Evolutionary conservation across 208 protist species (phyloP).

Genomic region (Acanthamoeba healyi): DNA sequence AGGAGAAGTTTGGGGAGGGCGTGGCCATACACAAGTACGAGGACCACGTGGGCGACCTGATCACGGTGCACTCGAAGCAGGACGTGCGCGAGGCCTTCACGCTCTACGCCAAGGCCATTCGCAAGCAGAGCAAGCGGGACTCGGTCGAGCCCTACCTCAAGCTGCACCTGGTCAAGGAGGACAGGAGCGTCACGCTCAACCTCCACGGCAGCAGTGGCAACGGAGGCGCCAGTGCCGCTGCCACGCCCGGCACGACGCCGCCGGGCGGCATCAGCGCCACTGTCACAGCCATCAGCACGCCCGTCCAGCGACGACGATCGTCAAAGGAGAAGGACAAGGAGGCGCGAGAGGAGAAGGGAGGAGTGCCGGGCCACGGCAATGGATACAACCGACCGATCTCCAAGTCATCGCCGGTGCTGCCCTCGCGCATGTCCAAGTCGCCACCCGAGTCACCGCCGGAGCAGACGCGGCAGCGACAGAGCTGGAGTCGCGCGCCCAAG

Average conservation of each 20-base stretch:
- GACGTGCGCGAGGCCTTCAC: conserved; percentile 32
- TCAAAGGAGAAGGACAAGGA: conserved; percentile 28
- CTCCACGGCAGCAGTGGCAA: no score
- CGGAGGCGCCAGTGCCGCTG: no score
- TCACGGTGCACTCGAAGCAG: conserved; percentile 53
- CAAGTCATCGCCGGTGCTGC: neutral
- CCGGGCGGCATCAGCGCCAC: no score
- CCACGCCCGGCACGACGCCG: no score
- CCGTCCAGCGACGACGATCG: neutral
- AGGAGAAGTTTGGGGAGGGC: conserved; percentile 23
- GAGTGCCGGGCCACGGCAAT: neutral
- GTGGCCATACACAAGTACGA: conserved; percentile 56
- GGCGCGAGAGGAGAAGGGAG: neutral
- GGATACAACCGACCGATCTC: neutral
- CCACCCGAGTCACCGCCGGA: neutral
- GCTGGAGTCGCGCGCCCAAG: neutral
- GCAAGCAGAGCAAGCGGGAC: conserved; percentile 32
- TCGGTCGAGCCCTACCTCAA: conserved; percentile 19
- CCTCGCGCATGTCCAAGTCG: neutral
- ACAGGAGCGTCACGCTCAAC: neutral
- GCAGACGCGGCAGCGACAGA: neutral
- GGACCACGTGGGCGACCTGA: conserved; percentile 50
- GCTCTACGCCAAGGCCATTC: neutral
- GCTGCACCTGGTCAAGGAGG: neutral
- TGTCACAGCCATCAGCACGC: neutral